These are phyloP conservation scores for Ceratobasidium sp. DNA, from an alignment of 1,284 basidiomycete genomes.

Conservation along the genomic window DNA sequence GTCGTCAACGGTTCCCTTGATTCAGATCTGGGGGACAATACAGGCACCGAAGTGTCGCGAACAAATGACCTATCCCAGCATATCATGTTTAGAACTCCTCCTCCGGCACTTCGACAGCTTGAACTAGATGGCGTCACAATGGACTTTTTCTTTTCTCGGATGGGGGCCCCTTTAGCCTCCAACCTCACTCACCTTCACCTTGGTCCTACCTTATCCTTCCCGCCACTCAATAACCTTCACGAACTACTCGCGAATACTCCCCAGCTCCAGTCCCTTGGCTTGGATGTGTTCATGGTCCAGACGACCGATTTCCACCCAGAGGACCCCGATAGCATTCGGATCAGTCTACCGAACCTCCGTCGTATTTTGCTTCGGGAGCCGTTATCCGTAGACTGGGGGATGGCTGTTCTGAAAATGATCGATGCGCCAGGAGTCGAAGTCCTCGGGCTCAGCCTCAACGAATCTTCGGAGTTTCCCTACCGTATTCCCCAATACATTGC, in stretches of 20 bases:
- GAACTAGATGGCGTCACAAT: not conserved
- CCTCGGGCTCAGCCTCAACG: not conserved
- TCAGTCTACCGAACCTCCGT: not conserved
- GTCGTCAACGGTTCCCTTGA: not conserved
- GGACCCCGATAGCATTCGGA: not conserved
- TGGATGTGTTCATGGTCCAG: not conserved
- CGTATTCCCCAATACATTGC: not conserved
- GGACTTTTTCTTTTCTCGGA: not conserved
- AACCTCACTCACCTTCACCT: constrained; percentile 1
- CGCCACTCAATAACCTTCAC: not conserved
- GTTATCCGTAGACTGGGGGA: not conserved
- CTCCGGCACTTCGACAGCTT: not conserved
- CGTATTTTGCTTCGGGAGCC: not conserved
- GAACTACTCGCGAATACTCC: not conserved
- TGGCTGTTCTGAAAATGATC: not conserved
- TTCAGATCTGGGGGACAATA: not conserved
- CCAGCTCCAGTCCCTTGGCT: not conserved
- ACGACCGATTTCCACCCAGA: not conserved
- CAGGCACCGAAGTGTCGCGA: not conserved
- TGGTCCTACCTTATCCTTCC: not conserved
- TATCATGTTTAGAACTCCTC: not conserved
- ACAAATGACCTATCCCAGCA: not conserved
- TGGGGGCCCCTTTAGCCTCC: not conserved
- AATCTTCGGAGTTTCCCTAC: not conserved
- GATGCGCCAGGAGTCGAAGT: not conserved